These are phyloP conservation scores for Mycena metata DNA, from an alignment of 768 basidiomycete species.

Conservation along the genomic window DNA sequence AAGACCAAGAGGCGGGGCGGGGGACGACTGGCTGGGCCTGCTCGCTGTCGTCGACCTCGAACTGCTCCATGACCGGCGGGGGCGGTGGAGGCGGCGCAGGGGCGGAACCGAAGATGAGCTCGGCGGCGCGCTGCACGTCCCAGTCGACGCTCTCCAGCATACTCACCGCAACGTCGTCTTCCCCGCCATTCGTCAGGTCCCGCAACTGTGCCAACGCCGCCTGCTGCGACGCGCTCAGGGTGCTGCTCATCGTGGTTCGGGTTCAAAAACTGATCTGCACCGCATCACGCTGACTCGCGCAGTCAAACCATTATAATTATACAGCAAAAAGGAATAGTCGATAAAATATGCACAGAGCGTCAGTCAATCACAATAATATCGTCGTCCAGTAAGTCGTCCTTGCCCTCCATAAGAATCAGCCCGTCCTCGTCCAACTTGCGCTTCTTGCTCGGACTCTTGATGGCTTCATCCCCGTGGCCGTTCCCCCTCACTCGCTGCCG, in stretches of 20 bases:
- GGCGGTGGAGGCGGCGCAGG: conserved; percentile 14
- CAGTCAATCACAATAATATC: conserved; percentile 73
- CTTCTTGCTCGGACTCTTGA: conserved; percentile 72
- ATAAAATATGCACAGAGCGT: too few species aligned
- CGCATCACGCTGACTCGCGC: too few species aligned
- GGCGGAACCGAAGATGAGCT: conserved; percentile 65
- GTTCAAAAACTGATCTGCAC: background rate
- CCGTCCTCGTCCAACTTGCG: conserved; percentile 81
- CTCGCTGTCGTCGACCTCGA: conserved; percentile 35
- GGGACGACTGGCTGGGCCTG: conserved; percentile 42
- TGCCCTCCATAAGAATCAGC: conserved; percentile 73
- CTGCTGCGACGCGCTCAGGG: conserved; percentile 30
- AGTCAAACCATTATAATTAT: too few species aligned
- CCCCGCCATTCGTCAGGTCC: conserved; percentile 70
- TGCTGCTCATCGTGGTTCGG: conserved; percentile 13
- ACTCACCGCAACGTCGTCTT: conserved; percentile 71
- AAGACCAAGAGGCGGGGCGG: conserved; percentile 45
- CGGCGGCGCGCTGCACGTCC: conserved; percentile 78
- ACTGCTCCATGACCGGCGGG: conserved; percentile 12
- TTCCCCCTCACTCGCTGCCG: conserved; percentile 53
- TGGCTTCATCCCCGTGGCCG: conserved; percentile 39
- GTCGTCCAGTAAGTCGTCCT: conserved; percentile 65
- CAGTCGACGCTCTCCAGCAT: conserved; percentile 75
- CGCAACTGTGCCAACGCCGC: conserved; percentile 44
- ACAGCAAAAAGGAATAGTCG: too few species aligned